Evolutionary conservation across 768 basidiomycete genomes (phyloP).

Genomic region (Tricholoma sp.): DNA sequence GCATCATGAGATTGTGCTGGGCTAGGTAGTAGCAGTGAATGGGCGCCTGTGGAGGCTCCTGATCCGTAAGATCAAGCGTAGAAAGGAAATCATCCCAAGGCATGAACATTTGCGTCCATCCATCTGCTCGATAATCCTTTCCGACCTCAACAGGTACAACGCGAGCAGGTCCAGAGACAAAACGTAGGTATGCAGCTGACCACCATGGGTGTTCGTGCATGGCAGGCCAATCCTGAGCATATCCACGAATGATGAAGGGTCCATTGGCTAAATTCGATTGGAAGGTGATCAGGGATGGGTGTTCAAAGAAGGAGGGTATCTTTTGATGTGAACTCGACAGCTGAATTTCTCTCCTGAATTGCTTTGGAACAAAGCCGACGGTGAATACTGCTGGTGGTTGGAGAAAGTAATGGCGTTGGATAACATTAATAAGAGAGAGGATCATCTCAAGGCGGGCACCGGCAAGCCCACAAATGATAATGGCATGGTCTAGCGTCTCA

Average conservation of each 20-base stretch:
- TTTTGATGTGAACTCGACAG: conserved; percentile 20
- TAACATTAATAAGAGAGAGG: conserved; percentile 50
- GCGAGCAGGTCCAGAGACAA: conserved; percentile 71
- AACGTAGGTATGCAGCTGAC: conserved; percentile 61
- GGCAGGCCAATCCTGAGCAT: conserved; percentile 75
- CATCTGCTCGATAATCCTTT: conserved; percentile 67
- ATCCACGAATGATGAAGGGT: conserved; percentile 74
- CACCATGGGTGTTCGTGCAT: conserved; percentile 64
- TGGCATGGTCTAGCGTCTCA: conserved; percentile 64
- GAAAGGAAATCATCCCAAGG: conserved; percentile 72
- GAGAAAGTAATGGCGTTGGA: conserved; percentile 42
- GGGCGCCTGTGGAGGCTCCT: conserved; percentile 13
- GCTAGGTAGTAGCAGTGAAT: conserved; percentile 69
- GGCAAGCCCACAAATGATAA: conserved; percentile 79
- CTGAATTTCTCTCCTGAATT: not conserved
- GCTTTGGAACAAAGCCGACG: not conserved
- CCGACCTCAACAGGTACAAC: conserved; percentile 91
- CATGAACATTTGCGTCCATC: conserved; percentile 82
- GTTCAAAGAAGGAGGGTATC: conserved; percentile 36
- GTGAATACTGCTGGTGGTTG: conserved; percentile 1
- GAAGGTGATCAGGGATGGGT: conserved; percentile 59
- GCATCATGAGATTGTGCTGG: conserved; percentile 79
- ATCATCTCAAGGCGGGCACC: conserved; percentile 58
- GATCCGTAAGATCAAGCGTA: conserved; percentile 32
- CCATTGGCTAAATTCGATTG: conserved; percentile 31